Conservation (phyloP, 2,329 filamentous ascomycete genomes). For the Rhexocercosporidium sp. region DNA sequence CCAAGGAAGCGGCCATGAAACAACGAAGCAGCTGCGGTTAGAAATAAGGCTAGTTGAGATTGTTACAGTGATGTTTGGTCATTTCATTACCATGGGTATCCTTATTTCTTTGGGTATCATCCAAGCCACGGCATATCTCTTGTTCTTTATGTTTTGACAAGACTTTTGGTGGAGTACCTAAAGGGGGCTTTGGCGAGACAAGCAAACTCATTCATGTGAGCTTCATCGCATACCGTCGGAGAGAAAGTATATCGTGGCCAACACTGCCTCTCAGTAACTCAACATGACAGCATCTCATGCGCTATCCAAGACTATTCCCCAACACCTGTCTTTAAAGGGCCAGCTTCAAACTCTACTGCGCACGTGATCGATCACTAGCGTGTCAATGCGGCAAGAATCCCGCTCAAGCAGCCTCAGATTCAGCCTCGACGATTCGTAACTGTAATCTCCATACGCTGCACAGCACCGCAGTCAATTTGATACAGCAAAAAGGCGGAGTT, state of each 20-base stretch:
- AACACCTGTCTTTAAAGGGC: neutral
- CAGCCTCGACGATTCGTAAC: conserved; percentile 23
- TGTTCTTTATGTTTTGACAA: neutral
- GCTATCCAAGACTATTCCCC: neutral
- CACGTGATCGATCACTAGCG: conserved; percentile 13
- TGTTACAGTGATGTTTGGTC: neutral
- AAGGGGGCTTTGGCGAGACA: conserved; percentile 1
- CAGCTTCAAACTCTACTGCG: too few relatives aligned
- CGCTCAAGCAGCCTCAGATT: conserved; percentile 5
- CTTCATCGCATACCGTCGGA: neutral
- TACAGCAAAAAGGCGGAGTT: conserved; percentile 23
- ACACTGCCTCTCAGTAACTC: neutral
- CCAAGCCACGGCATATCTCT: neutral
- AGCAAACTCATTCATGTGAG: neutral
- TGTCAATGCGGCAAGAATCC: neutral
- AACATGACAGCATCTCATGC: neutral
- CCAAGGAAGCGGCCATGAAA: conserved; percentile 9
- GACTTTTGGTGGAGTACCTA: neutral
- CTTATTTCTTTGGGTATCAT: neutral
- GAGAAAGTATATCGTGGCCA: neutral
- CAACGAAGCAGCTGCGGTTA: neutral
- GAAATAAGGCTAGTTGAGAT: neutral
- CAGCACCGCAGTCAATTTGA: conserved; percentile 11
- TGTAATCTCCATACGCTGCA: conserved; percentile 8
- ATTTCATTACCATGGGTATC: neutral